A percentile compares a stretch with the other conserved stretches of the same genome.
These are phyloP conservation scores for Saccharomycopsis vini DNA, from an alignment of 805 yeast genomes.

Conservation along the genomic window DNA sequence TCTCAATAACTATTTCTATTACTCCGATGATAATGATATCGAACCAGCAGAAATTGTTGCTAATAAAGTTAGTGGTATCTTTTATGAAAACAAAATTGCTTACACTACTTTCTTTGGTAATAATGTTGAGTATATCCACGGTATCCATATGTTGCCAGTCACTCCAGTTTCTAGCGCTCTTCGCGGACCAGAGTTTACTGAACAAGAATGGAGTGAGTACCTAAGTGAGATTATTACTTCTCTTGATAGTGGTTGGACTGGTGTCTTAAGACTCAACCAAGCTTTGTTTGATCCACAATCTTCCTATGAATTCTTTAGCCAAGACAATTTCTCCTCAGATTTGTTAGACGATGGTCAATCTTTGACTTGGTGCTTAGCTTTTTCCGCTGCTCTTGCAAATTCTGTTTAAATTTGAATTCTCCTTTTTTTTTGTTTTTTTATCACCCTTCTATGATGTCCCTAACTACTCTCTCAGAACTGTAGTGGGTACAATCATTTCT, in stretches of 20 bases:
- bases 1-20: constrained; percentile 48
- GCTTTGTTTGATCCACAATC: constrained; percentile 64
- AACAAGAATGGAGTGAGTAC: constrained; percentile 51
- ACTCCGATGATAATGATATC: constrained; percentile 36
- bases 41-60: constrained; percentile 43
- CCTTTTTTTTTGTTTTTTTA: too few relatives aligned
- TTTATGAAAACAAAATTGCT: constrained; percentile 64
- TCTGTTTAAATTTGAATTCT: too few relatives aligned
- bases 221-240: constrained; percentile 32
- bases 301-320: constrained; percentile 54
- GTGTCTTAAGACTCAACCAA: constrained; percentile 53
- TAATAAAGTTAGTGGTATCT: constrained; percentile 61
- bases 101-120: constrained; percentile 66
- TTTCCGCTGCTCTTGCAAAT: constrained; percentile 39
- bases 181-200: constrained; percentile 43
- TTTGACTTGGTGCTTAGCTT: constrained; percentile 78
- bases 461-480: too few relatives aligned
- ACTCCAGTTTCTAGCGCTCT: constrained; percentile 53
- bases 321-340: constrained; percentile 40
- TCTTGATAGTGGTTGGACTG: constrained; percentile 57
- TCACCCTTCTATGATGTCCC: too few relatives aligned
- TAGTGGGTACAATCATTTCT: too few relatives aligned
- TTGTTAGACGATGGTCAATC: constrained; percentile 80
- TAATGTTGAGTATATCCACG: constrained; percentile 56
- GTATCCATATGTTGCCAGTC: constrained; percentile 70